Percentiles rank a stretch among this genome's conserved stretches.
phyloP scores from a whole-genome alignment of 495 filamentous ascomycete species.

The Neurospora sp. region DNA sequence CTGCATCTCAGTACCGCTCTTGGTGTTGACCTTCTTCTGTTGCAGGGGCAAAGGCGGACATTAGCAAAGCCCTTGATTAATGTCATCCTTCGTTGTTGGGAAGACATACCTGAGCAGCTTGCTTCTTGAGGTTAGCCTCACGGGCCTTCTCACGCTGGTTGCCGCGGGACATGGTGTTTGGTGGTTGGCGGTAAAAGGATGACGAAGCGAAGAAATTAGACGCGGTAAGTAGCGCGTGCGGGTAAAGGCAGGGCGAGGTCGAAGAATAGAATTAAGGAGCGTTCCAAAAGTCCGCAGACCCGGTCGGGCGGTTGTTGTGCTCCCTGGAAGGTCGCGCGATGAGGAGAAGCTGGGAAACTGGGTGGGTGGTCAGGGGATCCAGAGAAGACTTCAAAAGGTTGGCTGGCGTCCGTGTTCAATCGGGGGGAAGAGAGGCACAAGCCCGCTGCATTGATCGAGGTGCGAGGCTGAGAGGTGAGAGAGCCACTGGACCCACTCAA shows the following conservation, averaged over 20 bases:
- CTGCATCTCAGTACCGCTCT: slow-evolving; percentile 59
- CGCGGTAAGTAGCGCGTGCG: not conserved
- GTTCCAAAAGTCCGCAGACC: slow-evolving; percentile 1
- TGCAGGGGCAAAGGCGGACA: slow-evolving; percentile 6
- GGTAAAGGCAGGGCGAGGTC: not conserved
- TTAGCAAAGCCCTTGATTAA: slow-evolving; percentile 10
- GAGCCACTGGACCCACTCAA: not conserved
- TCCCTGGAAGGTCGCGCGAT: not conserved
- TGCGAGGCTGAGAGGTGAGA: not conserved
- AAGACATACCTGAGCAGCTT: slow-evolving; percentile 40
- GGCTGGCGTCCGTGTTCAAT: not conserved
- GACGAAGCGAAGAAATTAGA: slow-evolving; percentile 4
- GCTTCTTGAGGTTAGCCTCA: slow-evolving; percentile 66
- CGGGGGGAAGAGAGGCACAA: not conserved
- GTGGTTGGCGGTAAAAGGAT: not conserved
- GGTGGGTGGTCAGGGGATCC: not conserved
- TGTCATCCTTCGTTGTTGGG: not conserved
- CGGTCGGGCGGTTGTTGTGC: not conserved
- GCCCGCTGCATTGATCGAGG: not conserved
- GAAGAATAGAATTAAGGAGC: not conserved
- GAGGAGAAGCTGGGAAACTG: not conserved
- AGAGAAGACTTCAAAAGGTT: not conserved
- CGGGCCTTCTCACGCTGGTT: slow-evolving; percentile 89
- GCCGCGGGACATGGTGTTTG: slow-evolving; percentile 67
- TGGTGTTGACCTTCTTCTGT: slow-evolving; percentile 52